Evolutionary conservation across 2,329 filamentous ascomycete species (phyloP), one percentile per base, ranked within the genome.

Genomic region (Teratosphaeria epicoccoides): DNA sequence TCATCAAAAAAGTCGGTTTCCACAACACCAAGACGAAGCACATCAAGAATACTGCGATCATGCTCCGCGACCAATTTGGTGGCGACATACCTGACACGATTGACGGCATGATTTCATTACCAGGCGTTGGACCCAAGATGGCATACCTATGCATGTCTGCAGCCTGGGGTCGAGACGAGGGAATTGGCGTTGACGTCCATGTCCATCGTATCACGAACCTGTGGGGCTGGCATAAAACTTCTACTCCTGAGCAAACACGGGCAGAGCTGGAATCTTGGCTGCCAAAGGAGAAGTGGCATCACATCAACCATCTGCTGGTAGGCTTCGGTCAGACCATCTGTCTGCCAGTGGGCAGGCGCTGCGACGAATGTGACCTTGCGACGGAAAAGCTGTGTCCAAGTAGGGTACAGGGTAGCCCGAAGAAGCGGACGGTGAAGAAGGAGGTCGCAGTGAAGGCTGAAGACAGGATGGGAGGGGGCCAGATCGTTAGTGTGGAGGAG

Each of bases 111-210:
- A 83, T 83, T 49, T 80, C 81, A 1, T 77, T 95, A 0, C 89
- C 89, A 0, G 90, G 90, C 4, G 90, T 96, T 1, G 90, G 90
- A 0, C 90, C 90, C 25, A 96, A 96, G 71, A 96, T 96, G 90
- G 89, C 85, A 11, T 90, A 93, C 67, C 78, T 96, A 22, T 91
- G 86, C 66, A 80, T 95, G 73, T 85, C 83, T 46, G 85, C 85
- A 0, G 87, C 84, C 63, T 77, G 84, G 84, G 81, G 81, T 2
- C 73, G 76, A 44, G 76, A 81, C 47, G 77, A 83, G 59, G 90
- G 90, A 6, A 95, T 96, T 57, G 90, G 90, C 24, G 90, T 96
- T 47, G 90, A 96, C 67, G 89, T 95, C 4, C 90, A 96, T 69
- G 90, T 96, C 3, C 90, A 95, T 70, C 85, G 90, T 51, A 94